These are phyloP conservation scores for Papilionanthe hybrid DNA, from an alignment of 116 monocot genomes.

Conservation along the genomic window DNA sequence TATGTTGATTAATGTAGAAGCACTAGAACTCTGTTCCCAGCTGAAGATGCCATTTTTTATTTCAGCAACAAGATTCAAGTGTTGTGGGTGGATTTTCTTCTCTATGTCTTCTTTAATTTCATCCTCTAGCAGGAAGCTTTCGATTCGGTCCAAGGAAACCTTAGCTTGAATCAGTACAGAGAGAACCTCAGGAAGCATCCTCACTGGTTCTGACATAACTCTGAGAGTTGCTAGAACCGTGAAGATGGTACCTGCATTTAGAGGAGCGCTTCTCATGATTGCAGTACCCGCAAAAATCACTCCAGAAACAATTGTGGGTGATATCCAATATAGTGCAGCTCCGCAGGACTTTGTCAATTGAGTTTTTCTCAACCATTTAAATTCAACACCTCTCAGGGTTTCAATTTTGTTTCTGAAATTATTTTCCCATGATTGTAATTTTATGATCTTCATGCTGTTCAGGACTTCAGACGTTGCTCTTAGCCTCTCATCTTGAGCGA, in stretches of 20 bases:
- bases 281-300: slow-evolving; percentile 39
- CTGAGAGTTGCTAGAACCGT: slow-evolving; percentile 31
- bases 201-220: slow-evolving; percentile 32
- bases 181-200: slow-evolving; percentile 31
- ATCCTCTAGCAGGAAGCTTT: slow-evolving; percentile 27
- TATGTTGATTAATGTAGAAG: slow-evolving; percentile 20
- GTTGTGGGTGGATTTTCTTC: neutral
- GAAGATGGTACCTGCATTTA: slow-evolving; percentile 34
- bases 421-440: slow-evolving; percentile 55
- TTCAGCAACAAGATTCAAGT: slow-evolving; percentile 10
- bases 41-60: slow-evolving; percentile 20
- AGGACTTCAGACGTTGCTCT: slow-evolving; percentile 40
- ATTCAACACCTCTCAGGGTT: slow-evolving; percentile 24
- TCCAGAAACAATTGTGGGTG: slow-evolving; percentile 41
- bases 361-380: slow-evolving; percentile 33
- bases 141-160: slow-evolving; percentile 34
- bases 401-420: slow-evolving; percentile 20
- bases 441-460: slow-evolving; percentile 44
- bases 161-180: slow-evolving; percentile 33
- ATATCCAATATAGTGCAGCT: slow-evolving; percentile 35
- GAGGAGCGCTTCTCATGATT: slow-evolving; percentile 17
- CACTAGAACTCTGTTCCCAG: slow-evolving; percentile 15
- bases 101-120: slow-evolving; percentile 32
- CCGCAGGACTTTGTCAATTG: slow-evolving; percentile 35
- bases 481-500: slow-evolving; percentile 35